These are phyloP conservation scores for Oryza longistaminata DNA, from an alignment of 176 grass and related monocot genomes.

Conservation along the genomic window DNA sequence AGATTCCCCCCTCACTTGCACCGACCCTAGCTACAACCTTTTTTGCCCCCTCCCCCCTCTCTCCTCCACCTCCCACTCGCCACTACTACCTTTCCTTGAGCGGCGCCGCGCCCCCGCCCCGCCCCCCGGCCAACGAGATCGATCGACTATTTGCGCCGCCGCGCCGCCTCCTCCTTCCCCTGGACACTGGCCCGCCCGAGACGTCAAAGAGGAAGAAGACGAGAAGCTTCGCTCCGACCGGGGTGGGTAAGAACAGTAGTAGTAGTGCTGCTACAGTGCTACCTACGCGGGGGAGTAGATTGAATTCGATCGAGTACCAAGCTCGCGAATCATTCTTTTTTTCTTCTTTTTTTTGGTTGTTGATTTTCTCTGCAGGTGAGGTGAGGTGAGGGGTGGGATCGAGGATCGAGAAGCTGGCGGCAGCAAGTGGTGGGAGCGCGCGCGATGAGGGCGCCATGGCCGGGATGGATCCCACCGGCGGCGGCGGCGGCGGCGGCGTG, in stretches of 20 bases:
- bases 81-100: conserved; percentile 15
- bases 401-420: conserved; percentile 64
- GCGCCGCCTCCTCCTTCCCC: neutral
- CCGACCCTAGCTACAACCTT: neutral
- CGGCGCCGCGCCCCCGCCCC: conserved; percentile 25
- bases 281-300: neutral
- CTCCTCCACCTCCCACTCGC: neutral
- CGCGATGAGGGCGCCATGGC: conserved; percentile 54
- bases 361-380: conserved; percentile 20
- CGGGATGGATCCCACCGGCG: conserved; percentile 48
- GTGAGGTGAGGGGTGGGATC: neutral
- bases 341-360: neutral
- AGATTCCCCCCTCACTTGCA: neutral
- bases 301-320: neutral
- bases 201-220: neutral
- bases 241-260: neutral
- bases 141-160: neutral
- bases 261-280: neutral
- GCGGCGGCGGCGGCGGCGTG: neutral
- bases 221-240: neutral
- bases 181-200: too few relatives aligned
- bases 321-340: neutral
- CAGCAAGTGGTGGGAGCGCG: conserved; percentile 85
- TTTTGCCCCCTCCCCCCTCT: neutral
- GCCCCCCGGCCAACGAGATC: neutral